phyloP scores from a whole-genome alignment of 139 green algal species.

The Tetradesmus obliquus region DNA sequence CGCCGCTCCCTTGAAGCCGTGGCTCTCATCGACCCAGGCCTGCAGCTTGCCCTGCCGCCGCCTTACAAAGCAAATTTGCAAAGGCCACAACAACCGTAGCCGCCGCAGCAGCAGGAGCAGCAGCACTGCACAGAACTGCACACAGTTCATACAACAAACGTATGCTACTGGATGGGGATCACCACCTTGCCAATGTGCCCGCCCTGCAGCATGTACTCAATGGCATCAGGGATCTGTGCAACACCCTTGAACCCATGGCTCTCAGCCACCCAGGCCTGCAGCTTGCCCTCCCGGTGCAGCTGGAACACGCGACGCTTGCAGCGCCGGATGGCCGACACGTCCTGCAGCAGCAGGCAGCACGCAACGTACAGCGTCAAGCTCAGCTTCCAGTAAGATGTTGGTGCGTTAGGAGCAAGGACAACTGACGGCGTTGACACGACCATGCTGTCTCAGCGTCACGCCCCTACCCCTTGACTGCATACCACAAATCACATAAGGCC shows the following conservation, averaged over 20 bases:
- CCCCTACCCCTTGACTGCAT: too few relatives aligned
- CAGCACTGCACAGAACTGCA: too few relatives aligned
- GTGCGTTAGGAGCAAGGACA: too few relatives aligned
- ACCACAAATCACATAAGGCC: too few relatives aligned
- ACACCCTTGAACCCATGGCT: constrained; percentile 52
- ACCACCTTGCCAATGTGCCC: constrained; percentile 83
- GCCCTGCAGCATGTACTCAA: constrained; percentile 81
- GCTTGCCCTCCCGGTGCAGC: constrained; percentile 44
- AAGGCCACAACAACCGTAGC: too few relatives aligned
- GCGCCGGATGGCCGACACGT: constrained; percentile 31
- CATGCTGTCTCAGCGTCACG: too few relatives aligned
- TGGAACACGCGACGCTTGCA: constrained; percentile 59
- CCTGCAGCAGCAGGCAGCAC: constrained; percentile 31
- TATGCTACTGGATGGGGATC: constrained; percentile 31
- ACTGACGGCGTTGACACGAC: too few relatives aligned
- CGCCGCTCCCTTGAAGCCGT: constrained; percentile 60
- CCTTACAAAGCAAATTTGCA: too few relatives aligned
- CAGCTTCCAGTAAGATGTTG: too few relatives aligned
- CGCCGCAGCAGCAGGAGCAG: too few relatives aligned
- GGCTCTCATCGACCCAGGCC: constrained; percentile 51
- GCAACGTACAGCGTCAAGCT: background rate
- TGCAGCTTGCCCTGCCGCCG: constrained; percentile 45
- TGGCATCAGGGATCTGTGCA: constrained; percentile 68
- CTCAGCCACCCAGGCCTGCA: constrained; percentile 58
- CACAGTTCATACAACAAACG: too few relatives aligned